Base-by-base conservation (phyloP, 768 basidiomycete genomes). In the Boletus tomentosulus region DNA sequence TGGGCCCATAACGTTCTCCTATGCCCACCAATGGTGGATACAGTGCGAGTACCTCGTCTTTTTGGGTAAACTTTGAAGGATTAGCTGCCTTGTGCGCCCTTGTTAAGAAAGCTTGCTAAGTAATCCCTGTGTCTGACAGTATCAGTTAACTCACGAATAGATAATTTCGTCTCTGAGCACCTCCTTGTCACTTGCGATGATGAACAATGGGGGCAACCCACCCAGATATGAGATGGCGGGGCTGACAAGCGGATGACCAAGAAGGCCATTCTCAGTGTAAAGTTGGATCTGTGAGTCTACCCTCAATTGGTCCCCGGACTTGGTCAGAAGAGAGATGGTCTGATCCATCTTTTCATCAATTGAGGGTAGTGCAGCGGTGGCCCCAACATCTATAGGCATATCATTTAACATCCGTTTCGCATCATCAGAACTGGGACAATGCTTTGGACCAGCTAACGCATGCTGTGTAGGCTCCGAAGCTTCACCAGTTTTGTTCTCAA, bases 51-150 rank as follows among this genome's bases (percentile, higher is more conserved):
- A 71, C 69, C 6, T 73, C 70, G 4, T 82, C 73, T 44, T 65
- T 75, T 12, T 82, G 51, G 0, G 80, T 76, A 66, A 81, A 96
- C 56, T 74, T 77, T 4, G 82, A 79, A 0, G 97, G 97, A 66
- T 90, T 72, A 3, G 92, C 91, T 30, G 96, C 97, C 66, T 88
- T 92, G 65, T 98, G 96, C 0, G 96, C 94, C 9, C 88, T 90
- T 58, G 31, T 56, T n/a, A 27, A 39, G 39, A 39, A 15, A 1
- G 34, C 22, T 30, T n/a, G 9, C 30, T 31, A 13, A 43, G 30
- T 48, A 22, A 13, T n/a, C 31, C 24, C 8, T 27, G 6, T 34
- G 1, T 24, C n/a, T 28, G 38, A 45, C 1, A 42, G 43, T 6
- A 48, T 42, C 25, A 24, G 54, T 37, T 25, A 33, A 77, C 85